phyloP scores from a whole-genome alignment of 208 protist species.

The Phytomonas sp. region DNA sequence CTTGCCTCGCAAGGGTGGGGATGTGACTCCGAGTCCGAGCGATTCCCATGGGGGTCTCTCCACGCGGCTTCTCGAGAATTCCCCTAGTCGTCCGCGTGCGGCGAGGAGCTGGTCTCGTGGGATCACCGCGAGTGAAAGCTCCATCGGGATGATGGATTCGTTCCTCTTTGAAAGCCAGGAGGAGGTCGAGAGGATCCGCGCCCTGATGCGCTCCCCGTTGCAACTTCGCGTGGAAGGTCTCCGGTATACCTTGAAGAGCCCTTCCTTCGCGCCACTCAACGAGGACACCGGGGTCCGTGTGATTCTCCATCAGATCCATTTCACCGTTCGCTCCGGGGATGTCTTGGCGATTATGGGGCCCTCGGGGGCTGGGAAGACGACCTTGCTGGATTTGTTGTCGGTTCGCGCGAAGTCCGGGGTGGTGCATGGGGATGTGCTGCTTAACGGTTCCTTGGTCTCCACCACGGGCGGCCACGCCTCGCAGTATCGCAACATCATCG shows the following conservation, averaged over 20 bases:
- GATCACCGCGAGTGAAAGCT: conserved; percentile 19
- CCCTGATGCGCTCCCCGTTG: conserved; percentile 34
- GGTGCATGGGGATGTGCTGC: conserved; percentile 34
- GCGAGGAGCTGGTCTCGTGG: conserved; percentile 17
- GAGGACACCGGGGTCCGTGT: conserved; percentile 19
- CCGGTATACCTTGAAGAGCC: conserved; percentile 38
- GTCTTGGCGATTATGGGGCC: conserved; percentile 87
- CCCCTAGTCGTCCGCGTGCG: conserved; percentile 8
- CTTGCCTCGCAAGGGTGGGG: background rate
- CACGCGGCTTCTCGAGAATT: background rate
- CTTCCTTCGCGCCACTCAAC: conserved; percentile 24
- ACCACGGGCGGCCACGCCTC: conserved; percentile 13
- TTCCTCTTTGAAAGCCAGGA: conserved; percentile 16
- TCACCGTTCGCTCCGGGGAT: conserved; percentile 68
- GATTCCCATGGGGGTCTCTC: background rate
- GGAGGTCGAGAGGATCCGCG: conserved; percentile 26
- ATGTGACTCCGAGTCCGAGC: background rate
- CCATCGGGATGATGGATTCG: conserved; percentile 13
- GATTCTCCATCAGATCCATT: conserved; percentile 72
- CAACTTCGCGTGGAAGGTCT: conserved; percentile 47
- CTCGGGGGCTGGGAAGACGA: conserved; percentile 88
- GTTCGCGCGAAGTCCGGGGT: conserved; percentile 48
- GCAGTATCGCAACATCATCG: conserved; percentile 80
- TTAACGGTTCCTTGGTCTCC: conserved; percentile 67
- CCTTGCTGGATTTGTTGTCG: conserved; percentile 79